Percentiles rank a stretch among this genome's conserved stretches.
Conservation (phyloP, 2,329 filamentous ascomycete genomes). For the Leptodontidium sp. region DNA sequence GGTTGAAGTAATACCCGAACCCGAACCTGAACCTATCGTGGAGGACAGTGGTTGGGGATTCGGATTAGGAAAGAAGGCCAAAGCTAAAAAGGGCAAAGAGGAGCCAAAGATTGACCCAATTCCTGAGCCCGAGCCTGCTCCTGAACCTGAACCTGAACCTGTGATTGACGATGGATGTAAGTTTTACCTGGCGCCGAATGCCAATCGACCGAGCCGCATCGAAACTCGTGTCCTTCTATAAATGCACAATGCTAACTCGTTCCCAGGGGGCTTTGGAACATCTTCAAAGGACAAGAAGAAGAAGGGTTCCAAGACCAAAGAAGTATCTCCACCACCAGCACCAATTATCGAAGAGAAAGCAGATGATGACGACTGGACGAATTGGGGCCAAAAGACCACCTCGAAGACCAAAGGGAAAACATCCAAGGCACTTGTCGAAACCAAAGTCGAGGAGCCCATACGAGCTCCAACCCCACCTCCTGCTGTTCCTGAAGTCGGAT, state of each 20-base stretch:
- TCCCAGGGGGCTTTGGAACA: constrained; percentile 29
- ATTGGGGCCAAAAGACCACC: constrained; percentile 44
- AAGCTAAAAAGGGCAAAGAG: constrained; percentile 23
- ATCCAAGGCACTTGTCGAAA: constrained; percentile 44
- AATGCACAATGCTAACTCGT: constrained; percentile 20
- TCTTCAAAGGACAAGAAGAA: constrained; percentile 55
- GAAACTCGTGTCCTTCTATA: constrained; percentile 19
- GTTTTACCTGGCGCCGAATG: not conserved
- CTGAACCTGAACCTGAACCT: constrained; percentile 45
- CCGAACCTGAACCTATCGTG: constrained; percentile 46
- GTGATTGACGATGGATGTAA: constrained; percentile 45
- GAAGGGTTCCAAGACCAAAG: constrained; percentile 48
- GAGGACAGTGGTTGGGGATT: constrained; percentile 23
- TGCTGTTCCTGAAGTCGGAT: constrained; percentile 45
- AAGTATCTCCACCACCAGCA: constrained; percentile 33
- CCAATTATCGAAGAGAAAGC: constrained; percentile 40
- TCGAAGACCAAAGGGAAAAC: constrained; percentile 40
- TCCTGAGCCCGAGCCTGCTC: constrained; percentile 22
- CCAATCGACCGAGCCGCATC: constrained; percentile 42
- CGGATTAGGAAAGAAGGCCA: constrained; percentile 12
- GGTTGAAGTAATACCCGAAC: constrained; percentile 8
- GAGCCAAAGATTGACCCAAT: constrained; percentile 15
- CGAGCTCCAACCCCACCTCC: constrained; percentile 44
- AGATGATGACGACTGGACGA: constrained; percentile 42
- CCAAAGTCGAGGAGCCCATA: constrained; percentile 48